Base-by-base conservation (phyloP, 2,329 filamentous ascomycete genomes). In the Plectosphaerella sp. region DNA sequence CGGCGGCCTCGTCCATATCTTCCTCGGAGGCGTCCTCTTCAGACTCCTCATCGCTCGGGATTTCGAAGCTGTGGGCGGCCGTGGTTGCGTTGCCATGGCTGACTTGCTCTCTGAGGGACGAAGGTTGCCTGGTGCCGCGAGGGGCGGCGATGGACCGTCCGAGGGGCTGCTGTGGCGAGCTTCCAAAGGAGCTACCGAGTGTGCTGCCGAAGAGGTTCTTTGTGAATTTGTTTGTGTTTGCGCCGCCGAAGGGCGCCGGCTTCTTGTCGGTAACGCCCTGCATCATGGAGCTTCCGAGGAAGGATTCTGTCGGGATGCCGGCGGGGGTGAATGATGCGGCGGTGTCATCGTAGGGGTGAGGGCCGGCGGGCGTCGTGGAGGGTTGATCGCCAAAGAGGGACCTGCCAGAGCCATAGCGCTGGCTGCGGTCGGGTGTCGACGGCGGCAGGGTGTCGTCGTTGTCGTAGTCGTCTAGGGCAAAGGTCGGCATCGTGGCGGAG, bases 251-350 rank as follows among this genome's bases (percentile, higher is more conserved):
- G 53, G 61, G 69, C 16, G 67, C 64, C 1, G 73, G 60, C 46
- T 73, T 76, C 16, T 66, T 65, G 35, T 65, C 65, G 37, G 66
- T 65, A 59, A 68, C 67, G 43, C 67, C 72, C 47, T 71, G 72
- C 67, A 78, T 69, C 50, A 81, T 72, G 37, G 79, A 82, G 65
- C 78, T 81, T 52, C 78, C 75, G 37, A 83, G 65, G 59, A 73
- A 82, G 12, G 77, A 77, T 28, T 73, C 76, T 20, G 80, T 78
- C 1, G 80, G 80, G 15, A 79, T 78, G 52, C 81, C 81, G 15
- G 73, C 71, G 2, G 80, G 79, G 1, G 79, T 82, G 65, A 82
- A 82, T 43, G 78, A 80, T 5, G 74, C 73, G 9, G 73, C 72
- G 8, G 78, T 77, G 25, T 79, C 78, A 12, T 33, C 28, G 1